Base-by-base conservation (phyloP, 176 grass and related monocot species). In the Stipa capillata region DNA sequence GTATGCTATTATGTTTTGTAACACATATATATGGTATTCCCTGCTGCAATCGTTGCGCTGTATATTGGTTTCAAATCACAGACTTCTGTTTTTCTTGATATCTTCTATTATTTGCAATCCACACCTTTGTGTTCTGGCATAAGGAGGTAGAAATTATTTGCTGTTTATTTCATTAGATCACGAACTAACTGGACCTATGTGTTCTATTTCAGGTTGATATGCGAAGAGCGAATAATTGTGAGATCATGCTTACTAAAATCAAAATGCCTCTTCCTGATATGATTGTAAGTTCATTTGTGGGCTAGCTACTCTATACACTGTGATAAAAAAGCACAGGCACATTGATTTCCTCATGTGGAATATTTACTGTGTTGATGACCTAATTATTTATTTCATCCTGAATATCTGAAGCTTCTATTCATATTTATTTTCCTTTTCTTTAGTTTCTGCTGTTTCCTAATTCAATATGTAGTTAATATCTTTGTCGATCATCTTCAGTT, bases 261-360 rank as follows among this genome's bases (percentile, higher is more conserved):
- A 98, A 98, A 84, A 98, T 98, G 95, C 95, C 95, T 74, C 95
- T 98, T 83, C 92, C 95, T 69, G 92, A 92, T 85, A 94, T 98
- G 95, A 94, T 98, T 81, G 95, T 98, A 77, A 92, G 91, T 92
- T 82, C 68, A 74, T 35, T 82, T 47, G 82, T 54, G 45, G 50
- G 40, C 35, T 73, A 69, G 69, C 55, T 18, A 28, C 17, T 77
- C 52, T 86, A 18, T 42, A 45, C 67, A 44, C 8, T 60, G 2
- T 58, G 78, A 65, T 53, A 24, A 28, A 14, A 75, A 67, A 69
- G 48, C 59, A 18, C 32, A 72, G 57, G 47, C 24, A 79, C 56
- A 52, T 21, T 8, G 49, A 23, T 84, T 84, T 68, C 24, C 23
- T 57, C 18, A 25, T 35, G 9, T 74, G 15, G 34, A 40, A 75